A percentile compares a stretch with the other conserved stretches of the same genome.
phyloP scores from a whole-genome alignment of 768 basidiomycete genomes.

The Tylopilus subfusipes region DNA sequence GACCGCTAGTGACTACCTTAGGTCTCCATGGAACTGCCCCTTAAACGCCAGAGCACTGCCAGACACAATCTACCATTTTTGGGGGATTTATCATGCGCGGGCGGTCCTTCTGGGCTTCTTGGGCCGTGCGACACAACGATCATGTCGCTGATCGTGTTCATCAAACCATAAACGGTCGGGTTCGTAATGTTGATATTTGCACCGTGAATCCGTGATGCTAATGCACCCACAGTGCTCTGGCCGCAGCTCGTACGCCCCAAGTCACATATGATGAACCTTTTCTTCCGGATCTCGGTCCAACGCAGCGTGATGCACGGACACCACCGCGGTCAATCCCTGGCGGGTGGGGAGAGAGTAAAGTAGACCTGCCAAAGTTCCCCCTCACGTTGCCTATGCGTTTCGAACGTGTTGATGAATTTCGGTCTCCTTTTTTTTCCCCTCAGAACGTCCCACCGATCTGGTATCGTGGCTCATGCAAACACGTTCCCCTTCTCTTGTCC shows the following conservation, averaged over 20 bases:
- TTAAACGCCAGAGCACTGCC: background rate
- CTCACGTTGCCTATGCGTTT: constrained; percentile 1
- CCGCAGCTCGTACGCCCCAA: background rate
- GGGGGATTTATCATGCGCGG: constrained; percentile 10
- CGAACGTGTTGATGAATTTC: constrained; percentile 8
- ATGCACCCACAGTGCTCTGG: constrained; percentile 10
- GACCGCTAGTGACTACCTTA: background rate
- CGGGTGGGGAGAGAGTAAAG: background rate
- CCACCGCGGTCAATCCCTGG: background rate
- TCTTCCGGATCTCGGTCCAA: too few relatives aligned
- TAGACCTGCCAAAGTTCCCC: background rate
- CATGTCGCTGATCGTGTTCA: background rate
- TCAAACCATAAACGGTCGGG: background rate
- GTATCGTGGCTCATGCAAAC: background rate
- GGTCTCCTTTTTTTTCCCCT: background rate
- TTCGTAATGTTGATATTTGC: background rate
- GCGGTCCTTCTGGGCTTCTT: background rate
- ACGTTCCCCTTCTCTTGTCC: background rate
- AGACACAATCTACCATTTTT: constrained; percentile 6
- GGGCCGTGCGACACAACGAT: background rate
- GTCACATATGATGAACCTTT: background rate
- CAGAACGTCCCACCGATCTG: background rate
- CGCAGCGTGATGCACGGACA: background rate
- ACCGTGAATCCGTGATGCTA: background rate
- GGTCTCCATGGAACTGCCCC: background rate